These are phyloP conservation scores for Bremia lactucae DNA, from an alignment of 352 stramenopile genomes.

Conservation along the genomic window DNA sequence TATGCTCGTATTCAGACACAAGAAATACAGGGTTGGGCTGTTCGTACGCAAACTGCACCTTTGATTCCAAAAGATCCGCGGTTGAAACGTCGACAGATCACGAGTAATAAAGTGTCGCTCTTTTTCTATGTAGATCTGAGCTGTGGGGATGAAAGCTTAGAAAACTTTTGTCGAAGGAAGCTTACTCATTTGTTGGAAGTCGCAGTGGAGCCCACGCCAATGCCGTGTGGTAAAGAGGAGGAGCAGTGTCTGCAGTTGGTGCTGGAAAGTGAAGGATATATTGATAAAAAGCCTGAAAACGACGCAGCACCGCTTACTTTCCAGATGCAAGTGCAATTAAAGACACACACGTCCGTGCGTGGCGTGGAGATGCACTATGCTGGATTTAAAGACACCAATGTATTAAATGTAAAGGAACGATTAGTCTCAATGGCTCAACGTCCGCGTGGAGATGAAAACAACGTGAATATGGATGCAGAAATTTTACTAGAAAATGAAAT, in stretches of 20 bases:
- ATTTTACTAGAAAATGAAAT: constrained; percentile 55
- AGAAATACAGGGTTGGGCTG: constrained; percentile 34
- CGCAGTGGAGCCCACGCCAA: constrained; percentile 18
- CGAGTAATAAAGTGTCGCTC: constrained; percentile 52
- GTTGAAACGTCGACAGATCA: constrained; percentile 23
- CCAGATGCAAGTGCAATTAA: constrained; percentile 39
- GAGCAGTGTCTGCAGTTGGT: constrained; percentile 29
- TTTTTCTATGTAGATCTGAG: constrained; percentile 75
- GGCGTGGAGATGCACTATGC: constrained; percentile 40
- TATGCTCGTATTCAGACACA: constrained; percentile 33
- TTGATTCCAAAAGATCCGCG: constrained; percentile 37
- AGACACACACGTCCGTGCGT: constrained; percentile 22
- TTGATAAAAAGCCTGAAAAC: constrained; percentile 2
- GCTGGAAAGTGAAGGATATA: constrained; percentile 29
- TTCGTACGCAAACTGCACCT: constrained; percentile 28
- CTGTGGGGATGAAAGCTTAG: constrained; percentile 56
- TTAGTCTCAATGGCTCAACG: constrained; percentile 33
- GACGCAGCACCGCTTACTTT: constrained; percentile 33
- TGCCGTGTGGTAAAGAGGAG: constrained; percentile 10
- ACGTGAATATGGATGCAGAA: constrained; percentile 29
- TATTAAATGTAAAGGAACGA: constrained; percentile 66
- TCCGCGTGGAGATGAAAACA: constrained; percentile 6
- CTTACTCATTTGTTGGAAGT: constrained; percentile 47
- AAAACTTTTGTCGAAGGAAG: constrained; percentile 34
- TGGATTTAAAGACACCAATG: constrained; percentile 44